Evolutionary conservation across 164 flowering plant species (phyloP), one percentile per base, ranked within the genome.

Genomic region (Tetracentron sinense): DNA sequence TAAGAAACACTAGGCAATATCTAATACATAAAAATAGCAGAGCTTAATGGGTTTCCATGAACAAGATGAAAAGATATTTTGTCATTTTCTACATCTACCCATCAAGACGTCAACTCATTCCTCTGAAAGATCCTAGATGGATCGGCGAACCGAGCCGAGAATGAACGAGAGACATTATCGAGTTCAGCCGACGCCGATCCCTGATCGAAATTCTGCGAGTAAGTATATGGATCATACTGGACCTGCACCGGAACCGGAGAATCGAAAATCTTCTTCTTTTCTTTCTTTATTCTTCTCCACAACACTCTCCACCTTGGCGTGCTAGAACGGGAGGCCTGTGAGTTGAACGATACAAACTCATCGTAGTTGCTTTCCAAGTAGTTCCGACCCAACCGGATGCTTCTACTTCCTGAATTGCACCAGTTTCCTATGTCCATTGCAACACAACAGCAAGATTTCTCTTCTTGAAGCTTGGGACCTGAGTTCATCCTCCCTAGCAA

Each of bases 131-230:
- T 58, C 61, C 74, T 75, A 0, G 83, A 77, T 17, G 86, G 82
- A 60, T 69, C 82, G 27, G 88, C 85, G 52, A 74, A 87, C 33
- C 93, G 67, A 5, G 81, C 85, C 0, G 93, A 83, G 78, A 87
- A 87, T 1, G 93, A 87, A 22, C 93, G 73, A 51, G 77, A 71
- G 52, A 80, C 79, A 51, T 73, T 68, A 28, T 85, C 92, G 0
- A 79, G 85, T 49, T 85, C 89, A 21, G 66, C 56, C 74, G 74
- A 76, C 19, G 66, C 71, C 3, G 61, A 62, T 54, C 86, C 93
- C 27, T 85, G 80, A 78, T 87, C 93, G 54, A 87, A 87, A 67
- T 87, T 87, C 78, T 79, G 85, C 20, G 74, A 54, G 31, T 87
- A 87, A 21, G 78, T 68, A 46, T 75, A 72, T 1, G 78, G 72